Evolutionary conservation across 371 early-diverging fungal species (phyloP), one percentile per base, ranked within the genome.

Genomic region (Mucor velutinosus): DNA sequence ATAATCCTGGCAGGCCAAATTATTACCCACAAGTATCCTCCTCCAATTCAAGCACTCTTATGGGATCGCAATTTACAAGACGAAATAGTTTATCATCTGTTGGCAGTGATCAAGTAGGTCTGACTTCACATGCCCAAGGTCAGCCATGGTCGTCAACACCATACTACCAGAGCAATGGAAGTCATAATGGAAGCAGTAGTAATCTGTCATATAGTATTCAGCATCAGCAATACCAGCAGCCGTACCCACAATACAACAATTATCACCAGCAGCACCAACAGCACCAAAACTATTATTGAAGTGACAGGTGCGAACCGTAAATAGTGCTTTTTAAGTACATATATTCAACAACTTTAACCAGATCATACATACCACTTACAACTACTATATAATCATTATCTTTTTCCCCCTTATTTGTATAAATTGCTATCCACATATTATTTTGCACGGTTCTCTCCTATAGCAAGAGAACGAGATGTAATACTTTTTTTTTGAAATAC

Each of bases 81-180:
- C 58, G 71, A 39, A 71, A 74, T 14, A 76, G 76, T 61, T 19
- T 70, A 19, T 56, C 65, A 1, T 76, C 76, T 17, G 62, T 71
- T 11, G 37, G 43, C 25, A 76, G 76, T 45, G 76, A 76, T 41
- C 71, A 71, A 65, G 55, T 53, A 3, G 76, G 68, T 2, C 55
- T 74, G 23, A 71, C 69, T 3, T 51, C 65, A 6, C 57, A 74
- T 53, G 75, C 75, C 30, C 75, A 74, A 59, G 45, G 30, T 17
- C 71, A 67, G 32, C 68, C 75, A 21, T 58, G 57, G 33, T 64
- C 74, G 2, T 59, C 69, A 19, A 65, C 69, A 25, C 62, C 61
- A 23, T 47, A 67, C 17, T 23, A 45, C 11, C 12, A 33, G 2
- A 37, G 60, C 41, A 56, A 62, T 51, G 51, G 51, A 14, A 51